Evolutionary conservation across 1,284 basidiomycete genomes (phyloP), one percentile per base, ranked within the genome.

Genomic region (Ganoderma meredithae): DNA sequence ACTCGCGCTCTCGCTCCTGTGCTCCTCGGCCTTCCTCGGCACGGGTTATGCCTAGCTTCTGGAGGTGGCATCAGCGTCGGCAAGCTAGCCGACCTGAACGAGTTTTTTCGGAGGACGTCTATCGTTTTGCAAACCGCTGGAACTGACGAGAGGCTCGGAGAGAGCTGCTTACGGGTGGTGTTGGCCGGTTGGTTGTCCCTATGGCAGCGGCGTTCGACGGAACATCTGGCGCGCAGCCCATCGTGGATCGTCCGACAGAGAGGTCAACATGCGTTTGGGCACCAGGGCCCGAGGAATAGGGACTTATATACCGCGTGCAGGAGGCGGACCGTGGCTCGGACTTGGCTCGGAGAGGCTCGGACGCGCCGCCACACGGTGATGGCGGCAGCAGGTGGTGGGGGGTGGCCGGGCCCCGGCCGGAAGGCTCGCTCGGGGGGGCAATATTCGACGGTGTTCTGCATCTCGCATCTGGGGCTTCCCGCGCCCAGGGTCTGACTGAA

Each of bases 101-200:
- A n/a, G n/a, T n/a, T n/a, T n/a, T n/a, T n/a, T n/a, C n/a, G n/a
- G n/a, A n/a, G n/a, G n/a, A n/a, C n/a, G n/a, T n/a, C n/a, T n/a
- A n/a, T n/a, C n/a, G n/a, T n/a, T n/a, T n/a, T n/a, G n/a, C n/a
- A n/a, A n/a, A n/a, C n/a, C n/a, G n/a, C n/a, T n/a, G n/a, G 9
- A 7, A 49, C 22, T 13, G 47, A 49, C 47, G 47, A 9, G 9
- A 22, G 47, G 47, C n/a, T 49, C 7, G 22, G 10, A 44, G 61
- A 52, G 49, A 27, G 13, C 40, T 40, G 41, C 39, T 41, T 47
- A n/a, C 8, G n/a, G 47, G 17, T 10, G 59, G 60, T 60, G 60
- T 60, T 47, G 41, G 60, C 62, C 64, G 67, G 67, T 63, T 65
- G 67, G 67, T 63, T 65, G 70, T 71, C 65, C 63, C 68, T 66